Conservation (phyloP, 2,329 filamentous ascomycete genomes). For the Ophiognomonia clavigignenti-juglandacearum region DNA sequence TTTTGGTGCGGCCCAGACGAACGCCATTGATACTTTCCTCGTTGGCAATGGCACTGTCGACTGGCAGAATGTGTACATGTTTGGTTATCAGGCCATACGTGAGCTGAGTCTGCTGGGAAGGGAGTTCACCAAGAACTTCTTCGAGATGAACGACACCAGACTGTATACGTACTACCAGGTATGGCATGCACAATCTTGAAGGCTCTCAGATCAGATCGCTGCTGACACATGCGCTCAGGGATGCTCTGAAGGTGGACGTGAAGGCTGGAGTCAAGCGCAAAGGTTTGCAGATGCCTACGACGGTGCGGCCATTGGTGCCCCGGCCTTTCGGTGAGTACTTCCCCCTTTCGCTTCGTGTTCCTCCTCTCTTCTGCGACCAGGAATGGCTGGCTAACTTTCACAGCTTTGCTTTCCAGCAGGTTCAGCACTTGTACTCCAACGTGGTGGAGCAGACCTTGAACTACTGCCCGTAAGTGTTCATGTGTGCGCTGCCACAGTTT, state of each 20-base stretch:
- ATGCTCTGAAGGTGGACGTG: conserved; percentile 43
- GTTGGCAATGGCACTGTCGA: conserved; percentile 45
- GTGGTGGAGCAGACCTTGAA: conserved; percentile 34
- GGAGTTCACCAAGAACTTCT: conserved; percentile 35
- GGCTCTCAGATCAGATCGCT: background rate
- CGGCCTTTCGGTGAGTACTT: conserved; percentile 43
- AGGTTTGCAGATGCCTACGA: conserved; percentile 36
- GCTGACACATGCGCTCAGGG: conserved; percentile 23
- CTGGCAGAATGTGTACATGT: conserved; percentile 45
- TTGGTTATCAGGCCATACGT: conserved; percentile 45
- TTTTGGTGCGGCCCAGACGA: conserved; percentile 37
- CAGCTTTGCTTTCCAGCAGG: no score
- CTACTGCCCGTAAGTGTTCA: conserved; percentile 31
- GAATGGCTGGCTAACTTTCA: no score
- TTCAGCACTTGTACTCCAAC: conserved; percentile 19
- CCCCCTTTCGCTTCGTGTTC: no score
- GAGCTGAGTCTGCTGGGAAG: conserved; percentile 48
- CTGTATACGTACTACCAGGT: conserved; percentile 51
- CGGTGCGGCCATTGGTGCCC: conserved; percentile 39
- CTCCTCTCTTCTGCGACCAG: no score
- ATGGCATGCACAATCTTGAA: background rate
- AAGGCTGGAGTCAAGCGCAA: conserved; percentile 42
- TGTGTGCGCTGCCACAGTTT: conserved; percentile 2
- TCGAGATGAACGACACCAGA: conserved; percentile 22
- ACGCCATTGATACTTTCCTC: conserved; percentile 33